Evolutionary conservation across 805 yeast genomes (phyloP).

Genomic region (Spathaspora arborariae): DNA sequence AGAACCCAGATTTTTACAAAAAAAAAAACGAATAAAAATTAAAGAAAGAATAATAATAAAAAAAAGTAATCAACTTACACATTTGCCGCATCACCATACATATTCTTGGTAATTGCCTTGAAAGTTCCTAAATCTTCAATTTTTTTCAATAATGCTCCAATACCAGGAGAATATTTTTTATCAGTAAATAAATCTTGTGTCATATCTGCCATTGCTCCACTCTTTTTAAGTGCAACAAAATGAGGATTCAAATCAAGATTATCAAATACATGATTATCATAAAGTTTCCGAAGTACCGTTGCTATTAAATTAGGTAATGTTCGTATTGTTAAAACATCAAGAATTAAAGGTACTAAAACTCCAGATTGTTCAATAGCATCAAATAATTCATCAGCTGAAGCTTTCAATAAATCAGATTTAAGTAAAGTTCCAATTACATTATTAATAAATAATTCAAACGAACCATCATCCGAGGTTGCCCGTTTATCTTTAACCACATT

Average conservation of each 20-base stretch:
- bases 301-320: conserved; percentile 17
- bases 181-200: conserved; percentile 24
- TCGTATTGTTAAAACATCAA: conserved; percentile 18
- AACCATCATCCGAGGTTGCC: conserved; percentile 20
- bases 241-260: conserved; percentile 23
- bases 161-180: conserved; percentile 27
- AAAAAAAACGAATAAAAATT: background rate
- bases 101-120: conserved; percentile 23
- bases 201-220: conserved; percentile 16
- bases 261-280: conserved; percentile 30
- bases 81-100: conserved; percentile 23
- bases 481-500: background rate
- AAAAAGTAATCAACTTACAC: background rate
- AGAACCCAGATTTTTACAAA: background rate
- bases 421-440: conserved; percentile 25
- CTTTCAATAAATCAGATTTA: conserved; percentile 16
- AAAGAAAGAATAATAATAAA: background rate
- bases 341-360: conserved; percentile 22
- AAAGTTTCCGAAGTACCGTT: conserved; percentile 19
- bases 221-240: conserved; percentile 21
- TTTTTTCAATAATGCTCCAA: conserved; percentile 27
- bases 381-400: conserved; percentile 21
- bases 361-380: conserved; percentile 29
- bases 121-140: conserved; percentile 29
- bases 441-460: conserved; percentile 27